Evolutionary conservation across 78 protist genomes (phyloP), one percentile per base, ranked within the genome.

Genomic region (Tieghemostelium lacteum): DNA sequence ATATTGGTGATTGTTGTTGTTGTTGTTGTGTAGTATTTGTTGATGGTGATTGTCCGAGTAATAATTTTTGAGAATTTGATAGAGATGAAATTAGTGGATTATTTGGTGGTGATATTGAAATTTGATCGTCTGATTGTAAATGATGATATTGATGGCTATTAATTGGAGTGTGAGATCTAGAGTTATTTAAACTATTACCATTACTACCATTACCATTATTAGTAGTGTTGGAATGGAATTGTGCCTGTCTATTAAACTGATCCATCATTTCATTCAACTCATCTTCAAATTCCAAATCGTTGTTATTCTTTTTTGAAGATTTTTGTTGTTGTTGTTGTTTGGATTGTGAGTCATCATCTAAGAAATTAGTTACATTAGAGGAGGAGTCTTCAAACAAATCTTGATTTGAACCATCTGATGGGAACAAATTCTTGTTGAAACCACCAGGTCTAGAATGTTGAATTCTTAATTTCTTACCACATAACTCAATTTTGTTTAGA

Each of bases 361-460:
- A 60, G 20, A 16, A 62, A 62, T 33, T 33, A 31, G 6, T 45
- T 24, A 34, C 26, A 42, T 37, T 37, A 39, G 26, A 39, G 37
- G 5, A n/a, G n/a, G n/a, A n/a, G n/a, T n/a, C n/a, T n/a, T n/a
- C n/a, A n/a, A n/a, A n/a, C n/a, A n/a, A n/a, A n/a, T n/a, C n/a
- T n/a, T n/a, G 55, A 49, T 8, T 49, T 49, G 12, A 8, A 36
- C 34, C 71, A 28, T n/a, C 45, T 2, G 26, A 37, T 74, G 40
- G 36, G 0, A 42, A 3, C 8, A 50, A 36, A 29, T 72, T 42
- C 28, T 86, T 78, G 69, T 58, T 76, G 26, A 29, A 69, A 42
- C 92, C 91, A 24, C 95, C 95, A 16, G 75, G 88, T 20, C 92
- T 26, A 7, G 88, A 75, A 26, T 70, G 74, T 55, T 66, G 86